Evolutionary conservation across 805 yeast species (phyloP), one percentile per base, ranked within the genome.

Genomic region (Peterozyma xylosa): DNA sequence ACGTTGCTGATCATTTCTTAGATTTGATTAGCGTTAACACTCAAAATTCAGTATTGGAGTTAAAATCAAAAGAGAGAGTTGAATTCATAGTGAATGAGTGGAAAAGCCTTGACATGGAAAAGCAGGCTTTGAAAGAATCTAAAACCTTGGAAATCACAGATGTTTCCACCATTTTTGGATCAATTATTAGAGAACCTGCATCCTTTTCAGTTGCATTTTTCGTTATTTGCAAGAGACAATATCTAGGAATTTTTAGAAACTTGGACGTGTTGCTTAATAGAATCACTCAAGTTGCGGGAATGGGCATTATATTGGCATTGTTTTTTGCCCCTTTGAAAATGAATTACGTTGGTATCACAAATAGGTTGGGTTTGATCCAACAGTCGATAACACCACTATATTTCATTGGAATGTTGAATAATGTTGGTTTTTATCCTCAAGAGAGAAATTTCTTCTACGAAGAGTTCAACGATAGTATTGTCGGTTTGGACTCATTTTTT

Each of bases 321-420:
- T 85, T 68, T 53, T 85, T 78, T 64, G 65, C 82, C 0, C 82
- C 82, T 1, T 50, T 77, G 41, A 63, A 62, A 41, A 54, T 70
- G 34, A 54, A 55, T 29, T 58, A 56, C 41, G 41, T 51, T 21
- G 82, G 87, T 15, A 68, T 82, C 17, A 63, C 66, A 41, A 78
- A 84, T 56, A 63, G 89, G 48, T 58, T 85, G 30, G 91, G 91
- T 5, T 63, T 85, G 43, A 71, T 80, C 3, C 91, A 84, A 58
- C 96, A 88, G 58, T 86, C 85, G 54, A 73, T 82, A 3, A 66
- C 82, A 17, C 79, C 87, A 30, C 58, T 87, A 42, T 87, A 83
- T 55, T 88, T 80, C 57, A 79, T 80, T 39, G 96, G 96, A 1
- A 76, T 87, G 73, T 70, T 88, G 44, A 85, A 82, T 53, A 87